Percentiles rank a stretch among this genome's conserved stretches.
These are phyloP conservation scores for Sclerotinia spermophila DNA, from an alignment of 2,329 filamentous ascomycete genomes.

Conservation along the genomic window DNA sequence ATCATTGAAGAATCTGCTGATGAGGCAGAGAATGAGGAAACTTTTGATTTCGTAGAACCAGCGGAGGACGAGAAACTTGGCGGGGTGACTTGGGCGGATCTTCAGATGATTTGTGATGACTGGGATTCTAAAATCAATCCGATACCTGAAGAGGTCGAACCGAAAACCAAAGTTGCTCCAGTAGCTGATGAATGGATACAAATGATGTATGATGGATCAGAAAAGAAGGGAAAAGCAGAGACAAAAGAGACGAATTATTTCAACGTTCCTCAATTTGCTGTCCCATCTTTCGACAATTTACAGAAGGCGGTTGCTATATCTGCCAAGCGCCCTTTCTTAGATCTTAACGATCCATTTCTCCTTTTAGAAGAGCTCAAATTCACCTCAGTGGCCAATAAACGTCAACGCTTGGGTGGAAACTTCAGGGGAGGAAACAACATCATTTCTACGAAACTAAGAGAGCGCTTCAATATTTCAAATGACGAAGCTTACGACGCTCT, in stretches of 20 bases:
- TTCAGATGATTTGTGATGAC: slow-evolving; percentile 81
- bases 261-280: slow-evolving; percentile 54
- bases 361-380: slow-evolving; percentile 74
- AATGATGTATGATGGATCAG: slow-evolving; percentile 53
- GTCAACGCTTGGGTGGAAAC: slow-evolving; percentile 45
- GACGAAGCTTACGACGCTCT: slow-evolving; percentile 93
- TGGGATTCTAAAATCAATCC: slow-evolving; percentile 65
- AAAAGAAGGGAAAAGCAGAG: slow-evolving; percentile 65
- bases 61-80: slow-evolving; percentile 60
- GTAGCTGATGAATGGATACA: slow-evolving; percentile 61
- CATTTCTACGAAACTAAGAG: slow-evolving; percentile 67
- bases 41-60: slow-evolving; percentile 51
- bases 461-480: slow-evolving; percentile 93
- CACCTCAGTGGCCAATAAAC: slow-evolving; percentile 58
- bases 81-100: slow-evolving; percentile 73
- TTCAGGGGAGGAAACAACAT: slow-evolving; percentile 65
- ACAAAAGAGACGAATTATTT: slow-evolving; percentile 52
- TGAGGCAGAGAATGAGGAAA: slow-evolving; percentile 45
- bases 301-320: slow-evolving; percentile 68
- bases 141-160: slow-evolving; percentile 27
- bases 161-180: slow-evolving; percentile 38
- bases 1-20: slow-evolving; percentile 41
- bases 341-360: slow-evolving; percentile 83
- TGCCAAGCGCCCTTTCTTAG: slow-evolving; percentile 75
- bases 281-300: slow-evolving; percentile 77